Percentiles rank a stretch among this genome's conserved stretches.
These are phyloP conservation scores for Globisporangium ultimum DNA, from an alignment of 352 stramenopile species.

Conservation along the genomic window DNA sequence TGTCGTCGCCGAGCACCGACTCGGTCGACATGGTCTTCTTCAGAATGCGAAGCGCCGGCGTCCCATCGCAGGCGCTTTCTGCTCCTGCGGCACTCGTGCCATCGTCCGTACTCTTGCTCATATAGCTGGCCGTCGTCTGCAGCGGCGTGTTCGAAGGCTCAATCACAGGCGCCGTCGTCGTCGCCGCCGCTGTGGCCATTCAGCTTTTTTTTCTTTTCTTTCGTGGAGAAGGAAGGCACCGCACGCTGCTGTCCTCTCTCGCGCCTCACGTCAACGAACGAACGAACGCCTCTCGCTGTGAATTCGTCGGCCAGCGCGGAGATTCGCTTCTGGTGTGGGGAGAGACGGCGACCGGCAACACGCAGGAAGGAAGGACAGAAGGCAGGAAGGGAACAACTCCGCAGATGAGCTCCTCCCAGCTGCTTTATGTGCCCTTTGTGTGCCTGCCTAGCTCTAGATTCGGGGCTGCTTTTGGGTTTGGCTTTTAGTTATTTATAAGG, in stretches of 20 bases:
- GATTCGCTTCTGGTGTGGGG: background rate
- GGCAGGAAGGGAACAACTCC: background rate
- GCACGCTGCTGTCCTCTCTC: no score
- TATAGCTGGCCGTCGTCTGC: constrained; percentile 6
- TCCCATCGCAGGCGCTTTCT: background rate
- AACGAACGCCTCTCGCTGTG: no score
- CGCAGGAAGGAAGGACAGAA: background rate
- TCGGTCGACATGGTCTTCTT: constrained; percentile 21
- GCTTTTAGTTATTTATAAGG: background rate
- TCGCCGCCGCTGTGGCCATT: constrained; percentile 7
- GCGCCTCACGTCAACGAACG: no score
- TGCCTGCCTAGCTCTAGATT: constrained; percentile 2
- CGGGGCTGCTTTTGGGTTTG: background rate
- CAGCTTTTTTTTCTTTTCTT: constrained; percentile 5
- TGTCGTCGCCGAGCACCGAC: constrained; percentile 16
- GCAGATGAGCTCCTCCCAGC: background rate
- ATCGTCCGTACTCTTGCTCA: constrained; percentile 7
- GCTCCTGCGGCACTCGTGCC: background rate
- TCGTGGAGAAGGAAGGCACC: background rate
- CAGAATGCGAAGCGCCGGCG: constrained; percentile 2
- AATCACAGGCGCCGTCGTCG: constrained; percentile 12
- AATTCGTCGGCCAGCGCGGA: background rate
- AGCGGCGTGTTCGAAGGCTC: constrained; percentile 18
- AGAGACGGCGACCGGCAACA: no score
- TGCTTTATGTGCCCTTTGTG: background rate